A percentile compares a stretch with the other conserved stretches of the same genome.
Evolutionary conservation across 1,284 basidiomycete genomes (phyloP).

Genomic region (Pseudozyma thailandica): DNA sequence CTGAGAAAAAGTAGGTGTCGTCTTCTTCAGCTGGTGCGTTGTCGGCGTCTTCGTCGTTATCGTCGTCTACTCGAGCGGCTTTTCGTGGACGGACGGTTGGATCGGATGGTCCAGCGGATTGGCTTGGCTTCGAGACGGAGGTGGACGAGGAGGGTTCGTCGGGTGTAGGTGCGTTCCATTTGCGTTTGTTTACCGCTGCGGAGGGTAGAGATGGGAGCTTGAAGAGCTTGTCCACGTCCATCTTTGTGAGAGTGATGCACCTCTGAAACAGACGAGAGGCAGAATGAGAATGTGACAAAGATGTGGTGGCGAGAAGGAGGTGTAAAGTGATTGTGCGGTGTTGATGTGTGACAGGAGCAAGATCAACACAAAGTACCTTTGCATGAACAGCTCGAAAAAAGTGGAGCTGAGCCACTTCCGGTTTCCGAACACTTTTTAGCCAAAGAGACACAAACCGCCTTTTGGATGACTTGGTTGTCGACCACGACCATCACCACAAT

Average conservation of each 20-base stretch:
- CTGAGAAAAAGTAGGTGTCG: conserved; percentile 49
- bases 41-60: conserved; percentile 20
- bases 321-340: not conserved
- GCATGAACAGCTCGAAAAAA: conserved; percentile 5
- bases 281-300: not conserved
- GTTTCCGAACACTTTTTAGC: conserved; percentile 5
- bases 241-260: conserved; percentile 14
- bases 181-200: conserved; percentile 62
- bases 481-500: too few relatives aligned
- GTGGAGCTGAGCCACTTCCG: conserved; percentile 16
- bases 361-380: not conserved
- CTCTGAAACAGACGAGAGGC: not conserved
- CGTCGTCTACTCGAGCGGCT: conserved; percentile 39
- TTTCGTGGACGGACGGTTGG: conserved; percentile 11
- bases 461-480: not conserved
- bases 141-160: conserved; percentile 26
- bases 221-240: conserved; percentile 67
- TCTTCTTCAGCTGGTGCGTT: conserved; percentile 12
- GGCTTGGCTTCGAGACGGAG: not conserved
- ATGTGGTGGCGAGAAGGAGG: not conserved
- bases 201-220: conserved; percentile 63
- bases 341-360: not conserved
- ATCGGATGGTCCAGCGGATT: conserved; percentile 6
- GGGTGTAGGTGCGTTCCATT: conserved; percentile 53
- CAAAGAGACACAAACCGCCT: not conserved